Evolutionary conservation across 495 filamentous ascomycete genomes (phyloP).

Genomic region (Immersiella caudata): DNA sequence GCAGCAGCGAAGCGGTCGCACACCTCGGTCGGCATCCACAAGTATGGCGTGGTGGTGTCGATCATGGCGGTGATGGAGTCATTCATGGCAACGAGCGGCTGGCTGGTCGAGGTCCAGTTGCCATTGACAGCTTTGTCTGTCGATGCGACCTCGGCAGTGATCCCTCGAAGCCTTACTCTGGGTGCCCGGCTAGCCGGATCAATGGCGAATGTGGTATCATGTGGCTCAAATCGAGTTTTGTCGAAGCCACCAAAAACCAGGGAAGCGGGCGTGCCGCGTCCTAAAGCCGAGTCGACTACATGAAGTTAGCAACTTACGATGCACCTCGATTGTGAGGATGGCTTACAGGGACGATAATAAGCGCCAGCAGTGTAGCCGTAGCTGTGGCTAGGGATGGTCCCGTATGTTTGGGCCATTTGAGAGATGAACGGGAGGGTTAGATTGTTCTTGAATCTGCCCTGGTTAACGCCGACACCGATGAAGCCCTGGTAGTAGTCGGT

Average conservation of each 20-base stretch:
- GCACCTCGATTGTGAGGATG: neutral
- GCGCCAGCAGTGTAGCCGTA: constrained; percentile 72
- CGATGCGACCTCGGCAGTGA: constrained; percentile 53
- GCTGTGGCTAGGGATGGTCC: constrained; percentile 60
- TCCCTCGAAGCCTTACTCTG: constrained; percentile 56
- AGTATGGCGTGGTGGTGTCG: constrained; percentile 67
- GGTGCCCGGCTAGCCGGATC: constrained; percentile 49
- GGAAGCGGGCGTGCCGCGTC: constrained; percentile 52
- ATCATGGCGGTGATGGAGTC: constrained; percentile 58
- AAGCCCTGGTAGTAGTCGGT: constrained; percentile 60
- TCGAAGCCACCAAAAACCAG: constrained; percentile 69
- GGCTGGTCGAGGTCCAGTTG: constrained; percentile 44
- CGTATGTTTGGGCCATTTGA: constrained; percentile 52
- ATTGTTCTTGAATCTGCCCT: constrained; percentile 45
- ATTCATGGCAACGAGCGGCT: constrained; percentile 45
- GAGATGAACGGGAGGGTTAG: constrained; percentile 42
- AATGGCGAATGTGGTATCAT: constrained; percentile 58
- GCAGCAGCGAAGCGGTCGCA: constrained; percentile 64
- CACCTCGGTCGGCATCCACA: constrained; percentile 66
- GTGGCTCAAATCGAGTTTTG: constrained; percentile 56
- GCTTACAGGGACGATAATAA: constrained; percentile 55
- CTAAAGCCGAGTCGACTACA: constrained; percentile 31
- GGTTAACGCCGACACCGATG: constrained; percentile 58
- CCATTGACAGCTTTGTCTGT: constrained; percentile 37
- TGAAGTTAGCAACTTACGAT: constrained; percentile 29